phyloP scores from a whole-genome alignment of 345 rosid species.

The Salix dunnii region DNA sequence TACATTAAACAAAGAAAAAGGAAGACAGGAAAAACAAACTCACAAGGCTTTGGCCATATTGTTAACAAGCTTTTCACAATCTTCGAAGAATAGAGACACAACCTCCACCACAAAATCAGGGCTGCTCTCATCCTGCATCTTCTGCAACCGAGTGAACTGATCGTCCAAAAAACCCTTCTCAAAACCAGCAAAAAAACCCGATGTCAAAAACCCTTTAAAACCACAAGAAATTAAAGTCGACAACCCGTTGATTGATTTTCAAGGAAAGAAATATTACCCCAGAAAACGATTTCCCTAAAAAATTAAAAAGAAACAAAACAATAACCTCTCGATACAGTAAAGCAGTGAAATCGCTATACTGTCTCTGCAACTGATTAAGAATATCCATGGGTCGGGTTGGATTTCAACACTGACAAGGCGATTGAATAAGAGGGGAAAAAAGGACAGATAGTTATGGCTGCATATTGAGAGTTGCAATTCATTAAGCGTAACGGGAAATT shows the following conservation, averaged over 20 bases:
- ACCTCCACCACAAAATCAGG: slow-evolving; percentile 79
- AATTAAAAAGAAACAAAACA: neutral
- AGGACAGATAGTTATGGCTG: neutral
- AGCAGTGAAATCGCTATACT: slow-evolving; percentile 41
- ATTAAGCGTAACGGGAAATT: neutral
- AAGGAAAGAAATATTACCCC: too few species aligned
- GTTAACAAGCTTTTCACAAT: slow-evolving; percentile 63
- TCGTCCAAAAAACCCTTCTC: slow-evolving; percentile 66
- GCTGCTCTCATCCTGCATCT: slow-evolving; percentile 74
- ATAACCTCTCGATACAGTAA: slow-evolving; percentile 34
- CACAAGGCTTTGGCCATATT: slow-evolving; percentile 65
- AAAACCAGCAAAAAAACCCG: slow-evolving; percentile 14
- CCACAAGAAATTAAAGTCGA: neutral
- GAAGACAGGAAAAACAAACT: slow-evolving; percentile 24
- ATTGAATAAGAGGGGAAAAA: neutral
- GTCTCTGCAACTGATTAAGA: slow-evolving; percentile 49
- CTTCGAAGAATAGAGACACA: slow-evolving; percentile 71
- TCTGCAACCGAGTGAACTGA: slow-evolving; percentile 71
- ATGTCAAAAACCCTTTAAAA: slow-evolving; percentile 1
- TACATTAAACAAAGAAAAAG: neutral
- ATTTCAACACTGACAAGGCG: neutral
- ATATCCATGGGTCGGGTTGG: slow-evolving; percentile 38
- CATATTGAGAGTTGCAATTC: neutral
- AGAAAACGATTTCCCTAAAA: too few species aligned
- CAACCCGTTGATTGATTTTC: too few species aligned